Conservation (phyloP, 78 protist genomes). For the Dictyostelium brefeldianum region DNA sequence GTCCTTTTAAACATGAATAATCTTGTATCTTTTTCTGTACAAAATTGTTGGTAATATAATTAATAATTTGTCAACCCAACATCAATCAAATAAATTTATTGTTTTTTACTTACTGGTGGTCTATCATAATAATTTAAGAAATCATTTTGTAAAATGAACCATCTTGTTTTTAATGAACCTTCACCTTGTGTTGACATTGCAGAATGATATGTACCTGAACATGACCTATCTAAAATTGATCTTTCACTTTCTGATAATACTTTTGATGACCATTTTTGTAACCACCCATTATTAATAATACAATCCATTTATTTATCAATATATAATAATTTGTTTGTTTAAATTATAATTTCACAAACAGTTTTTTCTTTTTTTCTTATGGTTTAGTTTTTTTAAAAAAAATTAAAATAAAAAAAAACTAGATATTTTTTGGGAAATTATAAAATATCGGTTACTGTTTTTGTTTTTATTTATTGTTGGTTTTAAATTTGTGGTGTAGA, state of each 20-base stretch:
- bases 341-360: too few relatives aligned
- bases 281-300: slow-evolving; percentile 59
- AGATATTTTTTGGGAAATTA: too few relatives aligned
- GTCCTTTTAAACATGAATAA: slow-evolving; percentile 71
- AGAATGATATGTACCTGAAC: slow-evolving; percentile 73
- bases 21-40: slow-evolving; percentile 58
- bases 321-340: too few relatives aligned
- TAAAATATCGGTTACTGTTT: too few relatives aligned
- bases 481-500: too few relatives aligned
- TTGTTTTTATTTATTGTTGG: too few relatives aligned
- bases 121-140: slow-evolving; percentile 68
- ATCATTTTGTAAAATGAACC: slow-evolving; percentile 73
- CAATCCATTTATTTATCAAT: slow-evolving; percentile 42
- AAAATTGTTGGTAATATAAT: background rate
- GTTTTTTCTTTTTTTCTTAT: too few relatives aligned
- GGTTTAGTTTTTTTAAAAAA: too few relatives aligned
- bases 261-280: slow-evolving; percentile 75
- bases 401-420: too few relatives aligned
- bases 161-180: slow-evolving; percentile 51
- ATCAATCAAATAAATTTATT: background rate
- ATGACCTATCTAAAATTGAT: slow-evolving; percentile 48
- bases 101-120: slow-evolving; percentile 51
- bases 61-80: background rate
- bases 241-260: slow-evolving; percentile 32
- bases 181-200: slow-evolving; percentile 13